A percentile compares a stretch with the other conserved stretches of the same genome.
Evolutionary conservation across 2,329 filamentous ascomycete species (phyloP).

Genomic region (Aureobasidium namibiae): DNA sequence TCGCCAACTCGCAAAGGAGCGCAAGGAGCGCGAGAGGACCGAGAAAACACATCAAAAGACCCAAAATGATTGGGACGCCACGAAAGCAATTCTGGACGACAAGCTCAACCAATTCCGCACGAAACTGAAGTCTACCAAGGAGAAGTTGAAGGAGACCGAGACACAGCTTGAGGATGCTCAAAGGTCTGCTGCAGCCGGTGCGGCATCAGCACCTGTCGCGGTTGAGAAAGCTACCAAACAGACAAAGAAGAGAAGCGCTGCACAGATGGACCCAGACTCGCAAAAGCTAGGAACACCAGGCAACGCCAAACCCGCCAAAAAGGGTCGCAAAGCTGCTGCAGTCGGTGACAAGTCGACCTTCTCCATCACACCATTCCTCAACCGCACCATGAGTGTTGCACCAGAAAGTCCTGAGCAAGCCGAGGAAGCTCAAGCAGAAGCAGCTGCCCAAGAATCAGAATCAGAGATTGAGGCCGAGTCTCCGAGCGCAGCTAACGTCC

Average conservation of each 20-base stretch:
- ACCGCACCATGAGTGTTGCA: conserved; percentile 57
- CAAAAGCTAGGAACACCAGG: conserved; percentile 42
- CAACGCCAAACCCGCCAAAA: conserved; percentile 38
- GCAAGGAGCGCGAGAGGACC: conserved; percentile 42
- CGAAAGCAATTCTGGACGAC: conserved; percentile 59
- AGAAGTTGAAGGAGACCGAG: conserved; percentile 62
- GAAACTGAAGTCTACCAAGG: conserved; percentile 62
- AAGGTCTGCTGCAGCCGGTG: conserved; percentile 24
- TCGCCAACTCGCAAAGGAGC: conserved; percentile 43
- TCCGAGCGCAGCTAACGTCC: conserved; percentile 20
- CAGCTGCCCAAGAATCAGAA: conserved; percentile 2
- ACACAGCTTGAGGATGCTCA: conserved; percentile 39
- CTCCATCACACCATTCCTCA: conserved; percentile 89
- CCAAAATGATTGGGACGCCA: conserved; percentile 51
- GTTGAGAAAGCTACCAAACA: conserved; percentile 27
- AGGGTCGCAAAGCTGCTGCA: conserved; percentile 45
- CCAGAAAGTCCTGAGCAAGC: conserved; percentile 25
- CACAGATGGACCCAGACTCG: conserved; percentile 38
- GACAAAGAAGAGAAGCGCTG: conserved; percentile 33
- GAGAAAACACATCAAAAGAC: conserved; percentile 49
- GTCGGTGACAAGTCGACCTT: conserved; percentile 85
- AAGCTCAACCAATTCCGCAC: conserved; percentile 61
- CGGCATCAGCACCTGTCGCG: conserved; percentile 24
- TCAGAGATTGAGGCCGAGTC: conserved; percentile 21
- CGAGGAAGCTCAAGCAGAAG: conserved; percentile 9